These are phyloP conservation scores for Danielia reshetovae DNA, from an alignment of 805 yeast species.

Conservation along the genomic window DNA sequence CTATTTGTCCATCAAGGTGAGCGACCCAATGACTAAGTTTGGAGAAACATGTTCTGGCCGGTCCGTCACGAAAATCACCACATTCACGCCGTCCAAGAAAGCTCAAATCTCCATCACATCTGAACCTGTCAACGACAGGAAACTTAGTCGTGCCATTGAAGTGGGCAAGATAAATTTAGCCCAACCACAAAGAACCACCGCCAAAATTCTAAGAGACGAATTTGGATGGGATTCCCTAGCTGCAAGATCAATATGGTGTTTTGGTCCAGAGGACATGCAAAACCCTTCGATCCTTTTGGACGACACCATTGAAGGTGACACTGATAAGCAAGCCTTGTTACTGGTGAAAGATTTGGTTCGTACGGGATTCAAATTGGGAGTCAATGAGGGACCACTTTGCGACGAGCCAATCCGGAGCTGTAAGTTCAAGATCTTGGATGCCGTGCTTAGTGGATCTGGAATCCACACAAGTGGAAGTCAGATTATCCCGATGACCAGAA, in stretches of 20 bases:
- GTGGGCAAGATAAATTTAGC: slow-evolving; percentile 37
- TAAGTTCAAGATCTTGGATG: slow-evolving; percentile 67
- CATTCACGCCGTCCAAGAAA: slow-evolving; percentile 51
- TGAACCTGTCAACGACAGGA: slow-evolving; percentile 58
- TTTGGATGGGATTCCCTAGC: slow-evolving; percentile 83
- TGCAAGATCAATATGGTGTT: slow-evolving; percentile 76
- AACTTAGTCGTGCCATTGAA: slow-evolving; percentile 55
- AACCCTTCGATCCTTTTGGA: slow-evolving; percentile 57
- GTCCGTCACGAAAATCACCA: slow-evolving; percentile 63
- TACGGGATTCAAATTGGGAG: slow-evolving; percentile 83
- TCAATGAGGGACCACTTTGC: slow-evolving; percentile 86
- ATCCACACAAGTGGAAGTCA: slow-evolving; percentile 59
- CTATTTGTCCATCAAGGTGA: slow-evolving; percentile 68
- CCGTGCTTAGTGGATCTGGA: slow-evolving; percentile 45
- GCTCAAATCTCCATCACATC: slow-evolving; percentile 66
- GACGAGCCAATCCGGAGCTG: slow-evolving; percentile 75
- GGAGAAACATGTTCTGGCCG: slow-evolving; percentile 69
- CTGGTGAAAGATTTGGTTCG: slow-evolving; percentile 51
- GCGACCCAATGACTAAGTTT: slow-evolving; percentile 79
- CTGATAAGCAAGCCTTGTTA: slow-evolving; percentile 49
- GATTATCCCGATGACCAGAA: slow-evolving; percentile 74
- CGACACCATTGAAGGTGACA: slow-evolving; percentile 70
- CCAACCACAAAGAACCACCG: slow-evolving; percentile 39
- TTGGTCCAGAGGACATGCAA: slow-evolving; percentile 51
- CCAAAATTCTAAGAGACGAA: slow-evolving; percentile 51